Base-by-base conservation (phyloP, 1,284 basidiomycete genomes). In the Xanthoconium separans region DNA sequence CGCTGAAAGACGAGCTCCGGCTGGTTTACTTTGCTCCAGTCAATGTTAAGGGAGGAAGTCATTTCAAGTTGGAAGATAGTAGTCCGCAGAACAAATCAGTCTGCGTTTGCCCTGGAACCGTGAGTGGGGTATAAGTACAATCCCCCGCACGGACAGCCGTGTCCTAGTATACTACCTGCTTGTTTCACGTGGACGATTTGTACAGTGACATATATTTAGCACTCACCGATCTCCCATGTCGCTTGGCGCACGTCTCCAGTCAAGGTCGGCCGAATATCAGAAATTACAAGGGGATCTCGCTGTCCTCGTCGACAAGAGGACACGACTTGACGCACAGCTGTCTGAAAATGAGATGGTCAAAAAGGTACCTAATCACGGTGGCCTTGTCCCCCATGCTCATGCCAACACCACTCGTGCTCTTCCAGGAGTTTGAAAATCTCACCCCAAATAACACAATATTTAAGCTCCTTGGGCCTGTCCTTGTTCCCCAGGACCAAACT, bases 311-410 rank as follows among this genome's bases (percentile, higher is more conserved):
- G 91, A 93, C 60, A 87, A 85, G 15, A 79, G 90, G 44, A 92
- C 95, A 65, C 79, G 84, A 49, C 79, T 97, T 20, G 94, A 95
- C 60, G 86, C 93, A 0, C 95, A 98, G 69, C 76, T 91, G 46
- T 88, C 88, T 16, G 96, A 98, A 75, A 98, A 96, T 73, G 89
- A 95, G 70, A 77, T 86, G 53, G 96, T 98, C 37, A 85, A 93
- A 65, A 93, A 96, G 83, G 95, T 89, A 53, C 18, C 71, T 61
- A 31, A 18, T 18, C 27, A 27, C 6, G 27, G 27, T 22, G 41
- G 12, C 30, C 44, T 43, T 31, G 31, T 49, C 42, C 31, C 45
- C 33, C 12, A 18, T 18, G 18, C 18, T 18, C 22, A n/a, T 33
- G 15, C 43, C 13, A 10, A 46, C 27, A n/a, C 42, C 22, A 50